Evolutionary conservation across 345 rosid species (phyloP).

Genomic region (Clausena lansium): DNA sequence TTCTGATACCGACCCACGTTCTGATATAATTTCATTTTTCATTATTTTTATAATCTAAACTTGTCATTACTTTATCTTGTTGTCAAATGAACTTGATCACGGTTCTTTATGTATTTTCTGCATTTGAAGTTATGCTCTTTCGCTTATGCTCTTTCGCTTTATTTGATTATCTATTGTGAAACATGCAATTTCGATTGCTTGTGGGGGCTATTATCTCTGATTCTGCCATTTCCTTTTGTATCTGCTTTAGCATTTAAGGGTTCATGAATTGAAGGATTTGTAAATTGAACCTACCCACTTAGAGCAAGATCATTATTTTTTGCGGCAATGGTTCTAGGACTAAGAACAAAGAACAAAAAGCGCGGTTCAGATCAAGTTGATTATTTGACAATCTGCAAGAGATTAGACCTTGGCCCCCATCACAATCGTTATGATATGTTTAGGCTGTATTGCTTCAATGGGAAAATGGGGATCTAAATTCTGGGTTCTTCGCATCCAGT

Average conservation of each 20-base stretch:
- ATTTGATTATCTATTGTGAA: neutral
- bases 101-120: neutral
- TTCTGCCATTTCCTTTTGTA: no score
- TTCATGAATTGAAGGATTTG: constrained; percentile 19
- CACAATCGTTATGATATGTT: constrained; percentile 40
- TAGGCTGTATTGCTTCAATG: constrained; percentile 72
- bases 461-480: constrained; percentile 64
- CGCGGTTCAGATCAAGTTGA: constrained; percentile 32
- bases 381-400: constrained; percentile 48
- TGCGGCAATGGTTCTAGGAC: constrained; percentile 60
- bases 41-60: constrained; percentile 9
- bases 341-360: constrained; percentile 56
- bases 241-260: constrained; percentile 6
- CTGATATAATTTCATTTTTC: constrained; percentile 5
- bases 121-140: neutral
- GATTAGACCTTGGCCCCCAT: constrained; percentile 85
- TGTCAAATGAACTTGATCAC: neutral
- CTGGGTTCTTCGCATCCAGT: constrained; percentile 56
- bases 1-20: constrained; percentile 19
- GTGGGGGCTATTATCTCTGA: no score
- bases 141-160: no score
- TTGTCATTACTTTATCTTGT: neutral
- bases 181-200: neutral
- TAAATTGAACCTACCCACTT: constrained; percentile 17
- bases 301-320: constrained; percentile 17